Evolutionary conservation across 306 rosid genomes (phyloP).

Genomic region (Myrica gale): DNA sequence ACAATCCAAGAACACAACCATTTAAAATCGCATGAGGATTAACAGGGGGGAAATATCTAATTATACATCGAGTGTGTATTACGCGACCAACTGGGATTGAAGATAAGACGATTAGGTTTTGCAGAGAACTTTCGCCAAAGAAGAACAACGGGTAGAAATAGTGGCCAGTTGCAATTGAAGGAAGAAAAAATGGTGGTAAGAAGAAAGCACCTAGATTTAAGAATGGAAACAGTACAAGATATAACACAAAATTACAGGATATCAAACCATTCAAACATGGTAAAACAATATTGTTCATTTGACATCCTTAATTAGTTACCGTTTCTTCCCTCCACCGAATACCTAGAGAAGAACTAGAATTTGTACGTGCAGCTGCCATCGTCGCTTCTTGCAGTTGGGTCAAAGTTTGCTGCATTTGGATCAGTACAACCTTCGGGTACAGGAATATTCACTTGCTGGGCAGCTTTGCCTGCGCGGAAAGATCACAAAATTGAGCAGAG

Average conservation of each 20-base stretch:
- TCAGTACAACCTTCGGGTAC: slow-evolving; percentile 75
- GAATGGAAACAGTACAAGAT: background rate
- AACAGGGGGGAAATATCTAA: too few species aligned
- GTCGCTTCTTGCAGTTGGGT: slow-evolving; percentile 85
- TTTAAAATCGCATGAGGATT: too few species aligned
- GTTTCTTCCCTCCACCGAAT: slow-evolving; percentile 27
- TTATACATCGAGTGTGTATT: too few species aligned
- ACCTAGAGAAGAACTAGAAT: slow-evolving; percentile 35
- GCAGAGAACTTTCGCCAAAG: too few species aligned
- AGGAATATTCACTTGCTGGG: slow-evolving; percentile 59
- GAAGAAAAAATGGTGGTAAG: background rate
- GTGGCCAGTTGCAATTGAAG: too few species aligned
- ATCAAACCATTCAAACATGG: slow-evolving; percentile 32
- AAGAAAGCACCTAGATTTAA: slow-evolving; percentile 6
- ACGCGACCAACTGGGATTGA: too few species aligned
- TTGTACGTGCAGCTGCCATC: slow-evolving; percentile 63
- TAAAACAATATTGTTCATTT: slow-evolving; percentile 22
- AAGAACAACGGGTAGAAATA: too few species aligned
- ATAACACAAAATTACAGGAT: slow-evolving; percentile 35
- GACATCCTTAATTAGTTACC: slow-evolving; percentile 10
- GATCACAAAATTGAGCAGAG: slow-evolving; percentile 1
- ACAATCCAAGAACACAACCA: too few species aligned
- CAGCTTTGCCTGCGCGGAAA: slow-evolving; percentile 63
- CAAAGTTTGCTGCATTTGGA: slow-evolving; percentile 59
- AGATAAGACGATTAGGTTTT: too few species aligned